These are phyloP conservation scores for Austroboletus eburneus DNA, from an alignment of 768 basidiomycete species.

Conservation along the genomic window DNA sequence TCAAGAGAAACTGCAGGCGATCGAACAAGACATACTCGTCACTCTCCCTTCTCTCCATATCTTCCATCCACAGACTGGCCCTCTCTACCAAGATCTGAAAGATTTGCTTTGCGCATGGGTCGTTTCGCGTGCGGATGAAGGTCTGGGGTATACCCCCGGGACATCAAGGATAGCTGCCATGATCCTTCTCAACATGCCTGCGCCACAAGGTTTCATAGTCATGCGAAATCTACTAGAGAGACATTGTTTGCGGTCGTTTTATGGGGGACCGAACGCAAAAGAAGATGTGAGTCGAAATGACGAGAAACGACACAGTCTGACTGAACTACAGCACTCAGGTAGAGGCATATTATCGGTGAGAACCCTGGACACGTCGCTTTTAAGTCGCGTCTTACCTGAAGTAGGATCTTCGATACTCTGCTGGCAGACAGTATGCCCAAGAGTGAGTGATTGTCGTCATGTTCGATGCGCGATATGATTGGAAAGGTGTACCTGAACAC, in stretches of 20 bases:
- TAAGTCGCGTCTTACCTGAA: constrained; percentile 11
- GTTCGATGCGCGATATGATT: not conserved
- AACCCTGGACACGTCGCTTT: not conserved
- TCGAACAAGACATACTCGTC: constrained; percentile 70
- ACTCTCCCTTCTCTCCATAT: constrained; percentile 79
- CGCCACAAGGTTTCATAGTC: constrained; percentile 69
- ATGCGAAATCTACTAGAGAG: constrained; percentile 85
- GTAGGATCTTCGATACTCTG: constrained; percentile 86
- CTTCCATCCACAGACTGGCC: constrained; percentile 72
- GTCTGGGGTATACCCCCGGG: constrained; percentile 68
- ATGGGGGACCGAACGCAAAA: constrained; percentile 61
- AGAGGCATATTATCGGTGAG: constrained; percentile 86
- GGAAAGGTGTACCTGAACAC: constrained; percentile 1
- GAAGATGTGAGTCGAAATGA: constrained; percentile 64
- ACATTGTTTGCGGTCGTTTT: constrained; percentile 83
- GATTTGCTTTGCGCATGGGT: constrained; percentile 88
- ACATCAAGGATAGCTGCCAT: constrained; percentile 78
- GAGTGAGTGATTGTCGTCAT: constrained; percentile 44
- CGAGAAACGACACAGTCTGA: constrained; percentile 22
- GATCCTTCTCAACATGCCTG: constrained; percentile 79
- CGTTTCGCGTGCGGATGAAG: constrained; percentile 79
- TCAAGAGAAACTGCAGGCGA: constrained; percentile 49
- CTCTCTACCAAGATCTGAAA: constrained; percentile 76
- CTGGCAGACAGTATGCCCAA: constrained; percentile 93
- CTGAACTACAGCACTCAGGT: constrained; percentile 46